These are phyloP conservation scores for Phytophthora uliginosa DNA, from an alignment of 352 stramenopile species.

Conservation along the genomic window DNA sequence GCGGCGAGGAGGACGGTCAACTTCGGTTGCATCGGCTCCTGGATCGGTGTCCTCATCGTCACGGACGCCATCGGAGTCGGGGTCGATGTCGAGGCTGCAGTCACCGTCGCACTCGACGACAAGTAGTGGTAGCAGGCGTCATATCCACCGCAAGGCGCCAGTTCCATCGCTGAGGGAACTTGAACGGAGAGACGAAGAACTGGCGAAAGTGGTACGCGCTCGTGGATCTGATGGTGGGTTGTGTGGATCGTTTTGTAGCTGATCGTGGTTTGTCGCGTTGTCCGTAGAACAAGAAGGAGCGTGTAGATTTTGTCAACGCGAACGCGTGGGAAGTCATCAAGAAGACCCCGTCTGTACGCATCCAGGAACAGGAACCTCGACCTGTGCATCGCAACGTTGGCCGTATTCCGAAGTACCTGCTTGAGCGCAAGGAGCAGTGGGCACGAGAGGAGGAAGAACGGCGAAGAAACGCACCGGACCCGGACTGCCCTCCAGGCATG, in stretches of 20 bases:
- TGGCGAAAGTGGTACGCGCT: constrained; percentile 44
- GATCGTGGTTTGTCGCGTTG: neutral
- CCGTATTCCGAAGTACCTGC: constrained; percentile 74
- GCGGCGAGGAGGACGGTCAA: constrained; percentile 31
- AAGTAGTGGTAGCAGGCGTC: constrained; percentile 24
- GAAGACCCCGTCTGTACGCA: constrained; percentile 38
- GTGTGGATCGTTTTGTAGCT: neutral
- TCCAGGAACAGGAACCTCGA: constrained; percentile 14
- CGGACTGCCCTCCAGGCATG: constrained; percentile 91
- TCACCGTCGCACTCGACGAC: constrained; percentile 27
- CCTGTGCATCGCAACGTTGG: constrained; percentile 54
- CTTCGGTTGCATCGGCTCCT: constrained; percentile 11
- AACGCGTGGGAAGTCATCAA: constrained; percentile 88
- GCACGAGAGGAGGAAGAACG: constrained; percentile 87
- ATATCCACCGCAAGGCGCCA: constrained; percentile 45
- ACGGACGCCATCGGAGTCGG: constrained; percentile 14
- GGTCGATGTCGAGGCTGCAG: constrained; percentile 13
- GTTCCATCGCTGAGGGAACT: constrained; percentile 66
- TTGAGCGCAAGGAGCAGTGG: constrained; percentile 85
- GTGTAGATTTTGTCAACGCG: constrained; percentile 71
- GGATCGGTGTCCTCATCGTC: constrained; percentile 23
- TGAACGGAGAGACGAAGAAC: constrained; percentile 46
- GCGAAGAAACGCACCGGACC: constrained; percentile 76
- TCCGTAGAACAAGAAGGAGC: constrained; percentile 64
- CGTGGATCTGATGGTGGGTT: neutral